A percentile compares a stretch with the other conserved stretches of the same genome.
phyloP scores from a whole-genome alignment of 2,329 filamentous ascomycete genomes.

The Colletotrichum acutatum region DNA sequence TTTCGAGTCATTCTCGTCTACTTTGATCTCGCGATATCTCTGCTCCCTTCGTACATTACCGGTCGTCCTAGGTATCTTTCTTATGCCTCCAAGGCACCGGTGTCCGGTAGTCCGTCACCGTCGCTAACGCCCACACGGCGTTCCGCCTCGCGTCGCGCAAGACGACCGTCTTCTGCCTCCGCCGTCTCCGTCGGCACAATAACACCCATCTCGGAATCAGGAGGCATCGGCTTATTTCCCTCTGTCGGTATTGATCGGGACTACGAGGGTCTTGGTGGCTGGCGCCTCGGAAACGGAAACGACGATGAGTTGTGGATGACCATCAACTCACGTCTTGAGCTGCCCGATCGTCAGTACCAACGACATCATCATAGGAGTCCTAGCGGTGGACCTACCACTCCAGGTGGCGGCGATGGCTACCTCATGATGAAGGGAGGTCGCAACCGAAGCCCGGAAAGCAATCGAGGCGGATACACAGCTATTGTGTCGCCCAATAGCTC shows the following conservation, averaged over 20 bases:
- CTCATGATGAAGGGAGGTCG: conserved; percentile 57
- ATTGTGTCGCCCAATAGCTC: conserved; percentile 58
- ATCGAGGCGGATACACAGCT: conserved; percentile 33
- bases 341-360: conserved; percentile 54
- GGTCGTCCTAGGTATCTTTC: conserved; percentile 47
- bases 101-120: conserved; percentile 31
- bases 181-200: conserved; percentile 25
- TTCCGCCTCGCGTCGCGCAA: conserved; percentile 19
- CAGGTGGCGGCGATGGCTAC: conserved; percentile 51
- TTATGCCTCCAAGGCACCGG: conserved; percentile 42
- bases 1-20: conserved; percentile 71
- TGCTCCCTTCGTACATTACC: conserved; percentile 66
- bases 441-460: conserved; percentile 48
- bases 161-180: conserved; percentile 24
- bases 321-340: conserved; percentile 63
- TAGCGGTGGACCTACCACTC: conserved; percentile 51
- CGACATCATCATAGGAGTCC: conserved; percentile 57
- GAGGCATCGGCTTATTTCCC: conserved; percentile 54
- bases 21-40: conserved; percentile 68
- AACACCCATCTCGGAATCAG: conserved; percentile 41
- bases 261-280: conserved; percentile 70
- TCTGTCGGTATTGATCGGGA: conserved; percentile 64
- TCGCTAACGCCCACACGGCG: conserved; percentile 34
- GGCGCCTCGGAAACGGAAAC: conserved; percentile 60
- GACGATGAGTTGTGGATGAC: conserved; percentile 58